phyloP scores from a whole-genome alignment of 2,329 filamentous ascomycete species.

The Sporothrix globosa region DNA sequence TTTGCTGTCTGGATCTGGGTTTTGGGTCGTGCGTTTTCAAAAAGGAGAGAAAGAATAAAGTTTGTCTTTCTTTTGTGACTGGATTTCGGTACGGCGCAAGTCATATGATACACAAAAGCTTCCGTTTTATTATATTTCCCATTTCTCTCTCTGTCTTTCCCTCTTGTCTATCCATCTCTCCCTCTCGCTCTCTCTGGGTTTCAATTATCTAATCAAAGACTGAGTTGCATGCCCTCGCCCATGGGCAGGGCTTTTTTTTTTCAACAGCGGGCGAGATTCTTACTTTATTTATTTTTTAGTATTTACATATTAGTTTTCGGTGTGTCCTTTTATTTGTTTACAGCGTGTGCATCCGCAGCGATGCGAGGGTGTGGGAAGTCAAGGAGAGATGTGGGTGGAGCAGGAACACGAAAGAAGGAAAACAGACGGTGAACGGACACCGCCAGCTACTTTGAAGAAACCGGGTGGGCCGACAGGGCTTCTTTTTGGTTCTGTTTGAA shows the following conservation, averaged over 20 bases:
- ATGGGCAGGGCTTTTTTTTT: neutral
- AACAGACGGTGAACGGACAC: neutral
- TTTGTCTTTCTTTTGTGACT: constrained; percentile 23
- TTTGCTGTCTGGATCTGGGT: constrained; percentile 3
- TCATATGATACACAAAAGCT: constrained; percentile 34
- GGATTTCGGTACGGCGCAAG: constrained; percentile 35
- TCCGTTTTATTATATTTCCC: constrained; percentile 5
- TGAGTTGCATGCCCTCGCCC: neutral
- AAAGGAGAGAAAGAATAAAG: constrained; percentile 3
- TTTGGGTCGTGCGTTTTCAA: constrained; percentile 26
- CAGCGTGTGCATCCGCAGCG: neutral
- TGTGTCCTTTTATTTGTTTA: neutral
- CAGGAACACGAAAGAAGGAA: neutral
- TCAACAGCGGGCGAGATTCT: neutral
- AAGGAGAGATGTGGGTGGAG: neutral
- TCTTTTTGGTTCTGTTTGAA: neutral
- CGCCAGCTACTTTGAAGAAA: no score
- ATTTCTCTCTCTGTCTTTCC: neutral
- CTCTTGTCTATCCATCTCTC: neutral
- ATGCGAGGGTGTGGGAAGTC: neutral
- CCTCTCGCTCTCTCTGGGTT: neutral
- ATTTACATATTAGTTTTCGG: neutral
- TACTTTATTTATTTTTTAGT: neutral
- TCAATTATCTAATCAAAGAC: constrained; percentile 5
- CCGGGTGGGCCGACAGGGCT: neutral